Percentiles rank a stretch among this genome's conserved stretches.
Evolutionary conservation across 768 basidiomycete genomes (phyloP).

Genomic region (Auriscalpium microsporum): DNA sequence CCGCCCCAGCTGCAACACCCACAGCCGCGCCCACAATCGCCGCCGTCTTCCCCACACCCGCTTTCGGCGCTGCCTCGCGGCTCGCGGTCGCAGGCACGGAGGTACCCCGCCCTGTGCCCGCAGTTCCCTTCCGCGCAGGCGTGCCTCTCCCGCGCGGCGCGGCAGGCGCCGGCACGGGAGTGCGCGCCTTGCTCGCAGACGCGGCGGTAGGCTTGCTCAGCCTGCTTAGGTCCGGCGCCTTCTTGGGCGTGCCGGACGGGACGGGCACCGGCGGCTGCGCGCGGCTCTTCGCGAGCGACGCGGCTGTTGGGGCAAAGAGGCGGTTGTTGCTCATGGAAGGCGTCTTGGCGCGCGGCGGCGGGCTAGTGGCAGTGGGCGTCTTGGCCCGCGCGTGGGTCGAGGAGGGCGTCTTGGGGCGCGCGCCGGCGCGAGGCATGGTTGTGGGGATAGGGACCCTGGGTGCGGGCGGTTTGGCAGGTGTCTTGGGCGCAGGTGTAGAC

Average conservation of each 20-base stretch:
- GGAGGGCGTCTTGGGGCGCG: constrained; percentile 13
- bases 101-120: constrained; percentile 10
- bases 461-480: constrained; percentile 15
- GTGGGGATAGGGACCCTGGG: constrained; percentile 21
- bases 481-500: constrained; percentile 9
- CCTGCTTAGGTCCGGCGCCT: constrained; percentile 46
- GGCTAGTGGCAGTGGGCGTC: constrained; percentile 39
- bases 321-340: constrained; percentile 34
- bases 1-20: constrained; percentile 14
- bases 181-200: constrained; percentile 54
- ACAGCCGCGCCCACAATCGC: constrained; percentile 13
- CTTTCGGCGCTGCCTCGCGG: constrained; percentile 21
- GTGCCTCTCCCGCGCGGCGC: constrained; percentile 23
- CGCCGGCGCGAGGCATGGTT: constrained; percentile 19
- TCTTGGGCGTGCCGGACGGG: constrained; percentile 48
- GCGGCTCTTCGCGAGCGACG: constrained; percentile 66
- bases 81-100: constrained; percentile 17
- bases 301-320: constrained; percentile 75
- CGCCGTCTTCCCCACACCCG: constrained; percentile 15
- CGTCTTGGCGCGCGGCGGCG: constrained; percentile 28
- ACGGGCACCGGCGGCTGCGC: constrained; percentile 39
- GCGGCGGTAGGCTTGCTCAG: constrained; percentile 80
- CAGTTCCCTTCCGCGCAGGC: constrained; percentile 12
- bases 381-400: constrained; percentile 23
- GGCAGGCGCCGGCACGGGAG: constrained; percentile 16